These are phyloP conservation scores for Pulveroboletus ravenelii DNA, from an alignment of 768 basidiomycete species.

Conservation along the genomic window DNA sequence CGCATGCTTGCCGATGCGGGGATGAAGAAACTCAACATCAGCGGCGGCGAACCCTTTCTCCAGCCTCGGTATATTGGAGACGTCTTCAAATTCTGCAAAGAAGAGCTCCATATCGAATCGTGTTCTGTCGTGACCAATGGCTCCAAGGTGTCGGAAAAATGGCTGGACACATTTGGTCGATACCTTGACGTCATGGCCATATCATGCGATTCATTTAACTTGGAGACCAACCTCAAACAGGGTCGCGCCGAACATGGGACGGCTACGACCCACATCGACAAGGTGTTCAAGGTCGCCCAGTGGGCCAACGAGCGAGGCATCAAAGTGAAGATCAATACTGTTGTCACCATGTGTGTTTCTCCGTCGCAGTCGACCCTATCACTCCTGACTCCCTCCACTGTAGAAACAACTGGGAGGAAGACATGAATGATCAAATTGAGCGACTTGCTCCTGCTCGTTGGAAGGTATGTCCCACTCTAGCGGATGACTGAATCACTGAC, in stretches of 20 bases:
- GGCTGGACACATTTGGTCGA: constrained; percentile 36
- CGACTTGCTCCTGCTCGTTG: constrained; percentile 34
- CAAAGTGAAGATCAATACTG: constrained; percentile 36
- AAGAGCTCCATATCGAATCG: constrained; percentile 34
- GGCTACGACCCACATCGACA: constrained; percentile 27
- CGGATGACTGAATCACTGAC: neutral
- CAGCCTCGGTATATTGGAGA: constrained; percentile 36
- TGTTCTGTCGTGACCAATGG: constrained; percentile 34
- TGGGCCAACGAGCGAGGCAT: constrained; percentile 35
- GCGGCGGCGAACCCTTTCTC: constrained; percentile 37
- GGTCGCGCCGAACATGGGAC: constrained; percentile 32
- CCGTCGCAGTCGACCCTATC: neutral
- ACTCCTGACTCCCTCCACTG: neutral
- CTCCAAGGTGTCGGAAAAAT: constrained; percentile 39
- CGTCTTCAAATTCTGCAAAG: constrained; percentile 35
- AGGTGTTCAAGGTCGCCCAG: constrained; percentile 33
- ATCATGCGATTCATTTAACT: constrained; percentile 38
- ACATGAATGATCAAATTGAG: constrained; percentile 37
- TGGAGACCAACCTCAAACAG: constrained; percentile 32
- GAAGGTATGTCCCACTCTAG: constrained; percentile 27
- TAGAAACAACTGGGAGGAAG: constrained; percentile 37
- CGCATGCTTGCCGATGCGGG: constrained; percentile 30
- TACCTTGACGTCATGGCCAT: constrained; percentile 41
- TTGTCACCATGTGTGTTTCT: constrained; percentile 26
- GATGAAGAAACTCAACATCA: constrained; percentile 36